These are phyloP conservation scores for Urochloa ruziziensis DNA, from an alignment of 176 grass and related monocot species.

Conservation along the genomic window DNA sequence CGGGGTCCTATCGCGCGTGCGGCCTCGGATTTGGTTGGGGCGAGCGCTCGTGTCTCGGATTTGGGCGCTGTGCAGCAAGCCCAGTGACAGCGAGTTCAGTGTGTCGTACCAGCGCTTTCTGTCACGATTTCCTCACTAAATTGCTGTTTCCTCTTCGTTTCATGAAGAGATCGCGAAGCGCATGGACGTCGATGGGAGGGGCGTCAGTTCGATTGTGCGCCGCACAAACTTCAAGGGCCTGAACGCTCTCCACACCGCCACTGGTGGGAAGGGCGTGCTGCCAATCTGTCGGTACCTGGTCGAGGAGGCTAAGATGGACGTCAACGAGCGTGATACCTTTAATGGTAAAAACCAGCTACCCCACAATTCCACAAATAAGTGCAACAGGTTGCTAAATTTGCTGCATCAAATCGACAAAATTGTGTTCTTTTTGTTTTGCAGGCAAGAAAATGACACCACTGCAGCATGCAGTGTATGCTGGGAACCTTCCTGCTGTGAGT, in stretches of 20 bases:
- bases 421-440: neutral
- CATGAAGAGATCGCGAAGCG: slow-evolving; percentile 15
- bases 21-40: neutral
- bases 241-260: slow-evolving; percentile 32
- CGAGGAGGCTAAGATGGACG: slow-evolving; percentile 19
- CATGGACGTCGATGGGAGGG: neutral
- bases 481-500: slow-evolving; percentile 28
- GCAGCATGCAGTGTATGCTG: slow-evolving; percentile 19
- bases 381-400: neutral
- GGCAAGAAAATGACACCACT: slow-evolving; percentile 21
- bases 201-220: neutral
- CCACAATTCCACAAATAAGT: neutral
- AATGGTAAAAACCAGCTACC: neutral
- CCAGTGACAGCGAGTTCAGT: neutral
- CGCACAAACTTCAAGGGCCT: slow-evolving; percentile 22
- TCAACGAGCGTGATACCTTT: slow-evolving; percentile 23
- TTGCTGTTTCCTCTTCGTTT: neutral
- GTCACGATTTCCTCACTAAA: neutral
- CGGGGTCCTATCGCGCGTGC: neutral
- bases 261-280: neutral
- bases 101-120: neutral
- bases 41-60: neutral
- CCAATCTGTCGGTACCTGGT: slow-evolving; percentile 33
- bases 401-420: neutral
- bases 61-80: neutral